Evolutionary conservation across 305 asterid species (phyloP).

Genomic region (Rubia tinctorum): DNA sequence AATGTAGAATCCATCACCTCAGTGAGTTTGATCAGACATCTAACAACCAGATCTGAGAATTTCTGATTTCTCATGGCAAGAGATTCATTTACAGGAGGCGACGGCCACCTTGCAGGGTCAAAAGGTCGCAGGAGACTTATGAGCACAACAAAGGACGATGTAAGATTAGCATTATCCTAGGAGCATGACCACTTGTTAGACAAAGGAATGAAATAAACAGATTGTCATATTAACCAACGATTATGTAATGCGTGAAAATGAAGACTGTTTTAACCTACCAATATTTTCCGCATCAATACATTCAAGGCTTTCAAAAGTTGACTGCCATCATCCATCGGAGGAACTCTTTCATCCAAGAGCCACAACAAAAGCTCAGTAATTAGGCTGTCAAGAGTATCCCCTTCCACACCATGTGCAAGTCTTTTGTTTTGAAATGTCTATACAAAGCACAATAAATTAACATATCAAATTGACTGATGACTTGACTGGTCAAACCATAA

Average conservation of each 20-base stretch:
- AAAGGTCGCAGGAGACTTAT: conserved; percentile 89
- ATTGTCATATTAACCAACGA: not conserved
- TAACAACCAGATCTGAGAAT: conserved; percentile 95
- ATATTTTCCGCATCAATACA: conserved; percentile 94
- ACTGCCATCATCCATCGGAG: conserved; percentile 98
- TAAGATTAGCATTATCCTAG: conserved; percentile 97
- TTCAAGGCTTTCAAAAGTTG: conserved; percentile 97
- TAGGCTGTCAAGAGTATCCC: conserved; percentile 83
- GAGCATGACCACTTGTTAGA: conserved; percentile 23
- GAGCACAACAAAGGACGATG: conserved; percentile 91
- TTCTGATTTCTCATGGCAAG: conserved; percentile 77
- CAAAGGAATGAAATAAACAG: conserved; percentile 19
- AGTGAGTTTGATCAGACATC: conserved; percentile 96
- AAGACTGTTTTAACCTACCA: conserved; percentile 41
- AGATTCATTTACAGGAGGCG: conserved; percentile 82
- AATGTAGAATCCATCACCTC: conserved; percentile 46
- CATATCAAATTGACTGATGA: not conserved
- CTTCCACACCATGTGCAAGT: conserved; percentile 89
- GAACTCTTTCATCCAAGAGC: conserved; percentile 99
- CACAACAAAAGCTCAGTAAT: conserved; percentile 94
- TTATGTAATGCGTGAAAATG: not conserved
- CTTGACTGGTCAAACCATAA: not conserved
- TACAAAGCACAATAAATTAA: conserved; percentile 20
- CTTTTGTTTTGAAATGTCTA: conserved; percentile 96
- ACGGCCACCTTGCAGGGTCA: conserved; percentile 99